Conservation (phyloP, 352 stramenopile genomes). For the Phytophthora citrophthora region DNA sequence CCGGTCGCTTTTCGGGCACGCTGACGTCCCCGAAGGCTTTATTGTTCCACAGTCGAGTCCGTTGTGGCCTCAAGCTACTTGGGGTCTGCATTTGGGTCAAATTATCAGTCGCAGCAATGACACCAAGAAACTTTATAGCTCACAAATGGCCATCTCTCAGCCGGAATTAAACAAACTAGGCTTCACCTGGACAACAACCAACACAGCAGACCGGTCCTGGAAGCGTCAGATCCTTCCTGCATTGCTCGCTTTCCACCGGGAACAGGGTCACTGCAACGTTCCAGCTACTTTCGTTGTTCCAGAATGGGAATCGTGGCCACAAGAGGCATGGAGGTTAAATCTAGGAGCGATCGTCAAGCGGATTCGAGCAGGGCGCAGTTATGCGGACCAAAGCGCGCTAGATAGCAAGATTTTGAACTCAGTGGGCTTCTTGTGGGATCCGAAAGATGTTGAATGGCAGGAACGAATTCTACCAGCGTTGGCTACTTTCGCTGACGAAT, state of each 20-base stretch:
- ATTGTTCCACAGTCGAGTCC: conserved; percentile 24
- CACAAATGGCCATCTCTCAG: conserved; percentile 22
- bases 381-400: conserved; percentile 12
- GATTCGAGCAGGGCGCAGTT: conserved; percentile 23
- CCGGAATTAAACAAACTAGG: conserved; percentile 20
- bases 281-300: conserved; percentile 26
- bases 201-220: conserved; percentile 27
- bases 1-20: conserved; percentile 23
- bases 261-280: conserved; percentile 31
- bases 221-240: conserved; percentile 30
- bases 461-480: conserved; percentile 35
- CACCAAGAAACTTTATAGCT: conserved; percentile 26
- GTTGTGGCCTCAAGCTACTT: conserved; percentile 18
- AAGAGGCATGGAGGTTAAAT: conserved; percentile 26
- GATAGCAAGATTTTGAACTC: conserved; percentile 16
- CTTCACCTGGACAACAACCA: conserved; percentile 32
- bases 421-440: conserved; percentile 29
- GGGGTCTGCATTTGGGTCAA: conserved; percentile 32
- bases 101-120: conserved; percentile 22
- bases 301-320: conserved; percentile 21
- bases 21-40: conserved; percentile 30
- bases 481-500: conserved; percentile 36
- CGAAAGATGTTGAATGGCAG: conserved; percentile 33
- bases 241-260: conserved; percentile 22
- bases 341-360: conserved; percentile 33